Evolutionary conservation across 2,329 filamentous ascomycete species (phyloP).

Genomic region (Apiospora hydei): DNA sequence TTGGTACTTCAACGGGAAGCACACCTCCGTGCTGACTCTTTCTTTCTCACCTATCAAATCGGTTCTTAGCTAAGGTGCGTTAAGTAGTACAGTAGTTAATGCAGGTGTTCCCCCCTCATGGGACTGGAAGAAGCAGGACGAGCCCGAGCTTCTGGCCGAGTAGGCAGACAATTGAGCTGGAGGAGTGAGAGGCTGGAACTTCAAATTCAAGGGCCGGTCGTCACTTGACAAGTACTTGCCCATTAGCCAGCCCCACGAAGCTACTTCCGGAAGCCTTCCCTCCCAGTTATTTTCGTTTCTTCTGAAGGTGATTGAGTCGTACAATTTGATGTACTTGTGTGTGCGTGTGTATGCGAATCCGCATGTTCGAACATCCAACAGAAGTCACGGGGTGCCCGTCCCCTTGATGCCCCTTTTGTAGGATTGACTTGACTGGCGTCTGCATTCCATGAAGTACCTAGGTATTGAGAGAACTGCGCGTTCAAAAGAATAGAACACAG

Average conservation of each 20-base stretch:
- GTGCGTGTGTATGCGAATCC: neutral
- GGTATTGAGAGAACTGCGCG: neutral
- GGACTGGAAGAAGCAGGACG: neutral
- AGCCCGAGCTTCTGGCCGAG: neutral
- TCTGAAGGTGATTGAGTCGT: conserved; percentile 16
- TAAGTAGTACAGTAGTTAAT: neutral
- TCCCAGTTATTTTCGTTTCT: conserved; percentile 17
- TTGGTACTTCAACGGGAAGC: neutral
- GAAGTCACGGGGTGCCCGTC: neutral
- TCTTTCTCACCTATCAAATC: neutral
- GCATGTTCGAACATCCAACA: neutral
- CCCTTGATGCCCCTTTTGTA: neutral
- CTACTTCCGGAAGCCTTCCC: conserved; percentile 13
- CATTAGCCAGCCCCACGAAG: conserved; percentile 19
- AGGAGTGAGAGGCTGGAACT: conserved; percentile 7
- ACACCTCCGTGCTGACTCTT: conserved; percentile 1
- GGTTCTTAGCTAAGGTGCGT: conserved; percentile 1
- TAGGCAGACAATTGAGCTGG: neutral
- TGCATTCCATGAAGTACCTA: neutral
- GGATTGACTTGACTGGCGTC: neutral
- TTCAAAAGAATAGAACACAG: neutral
- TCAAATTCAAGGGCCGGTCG: conserved; percentile 3
- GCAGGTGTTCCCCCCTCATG: neutral
- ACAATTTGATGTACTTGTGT: conserved; percentile 15
- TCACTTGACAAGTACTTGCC: neutral